Evolutionary conservation across 2,329 filamentous ascomycete genomes (phyloP).

Genomic region (Celoporthe dispersa): DNA sequence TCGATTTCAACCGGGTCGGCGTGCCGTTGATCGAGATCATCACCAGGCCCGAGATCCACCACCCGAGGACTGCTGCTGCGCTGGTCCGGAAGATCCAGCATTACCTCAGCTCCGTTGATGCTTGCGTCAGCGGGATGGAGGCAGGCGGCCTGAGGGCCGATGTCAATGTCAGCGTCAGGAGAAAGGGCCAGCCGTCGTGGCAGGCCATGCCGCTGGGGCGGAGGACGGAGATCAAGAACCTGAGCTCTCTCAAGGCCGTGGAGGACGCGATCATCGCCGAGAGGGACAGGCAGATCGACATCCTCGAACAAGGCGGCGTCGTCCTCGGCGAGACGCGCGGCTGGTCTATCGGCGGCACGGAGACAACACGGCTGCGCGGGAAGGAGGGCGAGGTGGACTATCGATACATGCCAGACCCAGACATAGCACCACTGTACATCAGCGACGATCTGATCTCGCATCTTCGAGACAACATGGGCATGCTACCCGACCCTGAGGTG

Average conservation of each 20-base stretch:
- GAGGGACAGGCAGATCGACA: constrained; percentile 81
- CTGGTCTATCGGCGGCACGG: constrained; percentile 83
- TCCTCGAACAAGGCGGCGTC: constrained; percentile 75
- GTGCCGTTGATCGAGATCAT: constrained; percentile 95
- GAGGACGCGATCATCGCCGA: constrained; percentile 95
- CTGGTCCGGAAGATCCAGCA: constrained; percentile 88
- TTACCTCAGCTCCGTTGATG: constrained; percentile 77
- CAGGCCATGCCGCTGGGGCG: constrained; percentile 65
- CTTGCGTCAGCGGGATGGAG: constrained; percentile 92
- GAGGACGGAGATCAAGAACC: constrained; percentile 95
- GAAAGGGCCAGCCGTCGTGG: constrained; percentile 48
- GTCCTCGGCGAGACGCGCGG: constrained; percentile 89
- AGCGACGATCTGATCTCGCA: constrained; percentile 69
- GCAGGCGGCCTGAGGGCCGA: constrained; percentile 87
- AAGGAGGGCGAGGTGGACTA: constrained; percentile 99
- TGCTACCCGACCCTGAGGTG: constrained; percentile 73
- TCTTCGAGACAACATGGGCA: constrained; percentile 66
- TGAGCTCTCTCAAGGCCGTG: constrained; percentile 92
- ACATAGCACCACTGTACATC: constrained; percentile 80
- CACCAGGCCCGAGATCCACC: constrained; percentile 84
- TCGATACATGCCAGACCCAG: constrained; percentile 96
- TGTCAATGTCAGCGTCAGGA: constrained; percentile 89
- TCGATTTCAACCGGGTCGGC: constrained; percentile 94
- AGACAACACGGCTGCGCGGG: constrained; percentile 80
- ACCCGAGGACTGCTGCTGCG: constrained; percentile 84